These are phyloP conservation scores for Fraxinus nigra DNA, from an alignment of 305 asterid genomes.

Conservation along the genomic window DNA sequence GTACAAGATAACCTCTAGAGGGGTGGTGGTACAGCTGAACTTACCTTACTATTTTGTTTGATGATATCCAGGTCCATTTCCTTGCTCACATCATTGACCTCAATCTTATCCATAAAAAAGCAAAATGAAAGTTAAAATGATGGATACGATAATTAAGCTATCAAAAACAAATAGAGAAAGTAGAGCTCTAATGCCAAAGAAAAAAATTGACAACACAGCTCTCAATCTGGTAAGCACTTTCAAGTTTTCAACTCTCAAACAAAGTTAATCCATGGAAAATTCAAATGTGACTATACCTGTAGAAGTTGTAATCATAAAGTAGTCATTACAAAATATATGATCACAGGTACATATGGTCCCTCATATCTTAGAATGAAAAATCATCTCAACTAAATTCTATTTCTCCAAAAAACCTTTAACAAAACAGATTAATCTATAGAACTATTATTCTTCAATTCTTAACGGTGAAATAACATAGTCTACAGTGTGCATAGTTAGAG, in stretches of 20 bases:
- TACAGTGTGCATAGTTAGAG: not conserved
- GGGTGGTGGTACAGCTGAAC: conserved; percentile 13
- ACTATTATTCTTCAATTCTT: not conserved
- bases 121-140: conserved; percentile 19
- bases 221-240: not conserved
- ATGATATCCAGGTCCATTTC: conserved; percentile 99
- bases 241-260: conserved; percentile 1
- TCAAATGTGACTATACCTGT: not conserved
- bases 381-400: not conserved
- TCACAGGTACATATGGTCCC: not conserved
- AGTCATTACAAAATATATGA: not conserved
- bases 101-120: conserved; percentile 58
- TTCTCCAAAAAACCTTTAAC: not conserved
- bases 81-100: conserved; percentile 98
- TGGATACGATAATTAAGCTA: conserved; percentile 8
- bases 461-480: not conserved
- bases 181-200: not conserved
- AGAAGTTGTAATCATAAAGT: not conserved
- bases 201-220: conserved; percentile 8
- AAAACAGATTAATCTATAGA: not conserved
- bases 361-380: not conserved
- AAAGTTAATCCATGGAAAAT: not conserved
- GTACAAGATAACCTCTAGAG: conserved; percentile 6
- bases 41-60: conserved; percentile 86
- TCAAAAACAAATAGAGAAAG: conserved; percentile 10